phyloP scores from a whole-genome alignment of 1,284 basidiomycete species.

The Cutaneotrichosporon mucoides region DNA sequence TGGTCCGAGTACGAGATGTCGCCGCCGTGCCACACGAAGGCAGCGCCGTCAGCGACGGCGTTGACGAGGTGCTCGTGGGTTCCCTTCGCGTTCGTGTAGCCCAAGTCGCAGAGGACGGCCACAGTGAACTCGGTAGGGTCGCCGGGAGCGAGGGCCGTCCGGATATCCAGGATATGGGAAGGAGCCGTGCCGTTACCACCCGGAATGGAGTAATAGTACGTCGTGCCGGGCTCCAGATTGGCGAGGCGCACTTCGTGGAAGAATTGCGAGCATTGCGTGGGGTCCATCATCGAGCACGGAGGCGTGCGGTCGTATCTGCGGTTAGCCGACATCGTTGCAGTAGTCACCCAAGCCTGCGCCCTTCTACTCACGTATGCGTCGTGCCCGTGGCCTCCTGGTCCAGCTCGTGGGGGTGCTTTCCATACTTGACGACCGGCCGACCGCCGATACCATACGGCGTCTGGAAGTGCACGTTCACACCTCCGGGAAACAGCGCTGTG shows the following conservation, averaged over 20 bases:
- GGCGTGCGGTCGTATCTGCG: slow-evolving; percentile 30
- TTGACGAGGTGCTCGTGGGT: slow-evolving; percentile 32
- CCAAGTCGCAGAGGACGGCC: slow-evolving; percentile 45
- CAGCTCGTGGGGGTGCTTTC: slow-evolving; percentile 16
- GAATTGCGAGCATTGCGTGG: slow-evolving; percentile 33
- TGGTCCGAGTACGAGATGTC: slow-evolving; percentile 47
- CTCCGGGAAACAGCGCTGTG: slow-evolving; percentile 23
- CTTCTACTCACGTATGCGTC: slow-evolving; percentile 19
- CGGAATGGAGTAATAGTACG: slow-evolving; percentile 34
- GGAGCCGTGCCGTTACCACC: slow-evolving; percentile 34
- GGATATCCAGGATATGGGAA: slow-evolving; percentile 25
- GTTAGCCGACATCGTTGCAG: not conserved
- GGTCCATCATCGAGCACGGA: slow-evolving; percentile 24
- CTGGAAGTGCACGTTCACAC: slow-evolving; percentile 36
- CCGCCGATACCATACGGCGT: slow-evolving; percentile 33
- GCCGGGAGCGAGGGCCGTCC: slow-evolving; percentile 23
- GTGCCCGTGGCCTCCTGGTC: slow-evolving; percentile 16
- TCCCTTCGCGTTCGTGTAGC: slow-evolving; percentile 42
- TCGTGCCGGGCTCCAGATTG: slow-evolving; percentile 19
- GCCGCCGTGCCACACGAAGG: slow-evolving; percentile 39
- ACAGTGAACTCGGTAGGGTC: slow-evolving; percentile 25
- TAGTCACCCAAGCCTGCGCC: too few species aligned
- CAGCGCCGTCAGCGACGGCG: slow-evolving; percentile 22
- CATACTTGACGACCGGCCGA: slow-evolving; percentile 24
- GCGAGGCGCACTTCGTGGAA: slow-evolving; percentile 33